Conservation (phyloP, 1,284 basidiomycete species). For the Malassezia caprae region DNA sequence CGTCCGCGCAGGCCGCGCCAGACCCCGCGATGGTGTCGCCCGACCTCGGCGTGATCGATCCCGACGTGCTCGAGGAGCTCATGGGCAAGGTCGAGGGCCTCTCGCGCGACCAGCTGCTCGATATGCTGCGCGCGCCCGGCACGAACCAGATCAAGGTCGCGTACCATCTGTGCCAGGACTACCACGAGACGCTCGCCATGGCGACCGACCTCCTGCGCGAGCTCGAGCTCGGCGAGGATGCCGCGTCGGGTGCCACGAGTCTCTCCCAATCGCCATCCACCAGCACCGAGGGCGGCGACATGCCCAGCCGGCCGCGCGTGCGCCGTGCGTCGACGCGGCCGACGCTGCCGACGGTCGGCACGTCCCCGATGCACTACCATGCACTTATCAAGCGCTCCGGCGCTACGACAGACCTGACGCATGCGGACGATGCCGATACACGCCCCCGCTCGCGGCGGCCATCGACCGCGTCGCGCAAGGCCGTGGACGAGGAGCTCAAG, state of each 20-base stretch:
- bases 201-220: conserved; percentile 9
- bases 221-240: conserved; percentile 17
- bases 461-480: conserved; percentile 7
- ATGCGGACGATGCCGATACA: neutral
- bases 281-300: conserved; percentile 17
- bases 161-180: conserved; percentile 84
- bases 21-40: conserved; percentile 16
- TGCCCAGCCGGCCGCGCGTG: neutral
- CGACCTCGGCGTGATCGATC: conserved; percentile 73
- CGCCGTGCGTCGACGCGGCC: neutral
- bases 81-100: conserved; percentile 65
- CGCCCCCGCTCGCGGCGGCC: conserved; percentile 7
- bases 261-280: conserved; percentile 51
- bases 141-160: conserved; percentile 95
- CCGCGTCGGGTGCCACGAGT: conserved; percentile 11
- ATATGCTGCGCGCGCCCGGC: conserved; percentile 68
- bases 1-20: neutral
- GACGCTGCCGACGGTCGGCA: neutral
- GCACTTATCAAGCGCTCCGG: conserved; percentile 14
- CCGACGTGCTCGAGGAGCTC: conserved; percentile 75
- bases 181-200: conserved; percentile 72
- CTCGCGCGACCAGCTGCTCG: conserved; percentile 72
- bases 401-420: conserved; percentile 12
- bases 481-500: conserved; percentile 8
- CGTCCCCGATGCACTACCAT: conserved; percentile 21